Conservation (phyloP, 2,329 filamentous ascomycete genomes). For the Leptosphaerulina australis region DNA sequence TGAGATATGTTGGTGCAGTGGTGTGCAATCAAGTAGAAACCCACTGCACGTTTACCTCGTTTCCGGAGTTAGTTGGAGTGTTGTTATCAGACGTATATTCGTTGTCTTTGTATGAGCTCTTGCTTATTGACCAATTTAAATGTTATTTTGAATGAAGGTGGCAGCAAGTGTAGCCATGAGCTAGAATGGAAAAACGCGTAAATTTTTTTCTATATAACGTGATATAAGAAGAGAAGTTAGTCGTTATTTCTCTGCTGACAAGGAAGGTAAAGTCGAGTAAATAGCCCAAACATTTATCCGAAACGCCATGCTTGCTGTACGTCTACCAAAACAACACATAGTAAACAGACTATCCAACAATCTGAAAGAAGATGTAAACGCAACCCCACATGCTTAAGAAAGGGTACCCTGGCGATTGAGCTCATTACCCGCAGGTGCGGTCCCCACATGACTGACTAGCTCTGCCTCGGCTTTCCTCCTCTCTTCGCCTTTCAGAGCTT, state of each 20-base stretch:
- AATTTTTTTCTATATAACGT: background rate
- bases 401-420: constrained; percentile 37
- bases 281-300: background rate
- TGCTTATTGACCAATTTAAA: no score
- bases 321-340: no score
- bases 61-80: no score
- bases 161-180: no score
- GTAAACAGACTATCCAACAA: background rate
- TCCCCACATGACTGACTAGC: constrained; percentile 31
- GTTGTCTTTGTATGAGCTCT: no score
- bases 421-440: constrained; percentile 39
- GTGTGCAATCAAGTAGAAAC: no score
- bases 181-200: no score
- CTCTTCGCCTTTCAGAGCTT: constrained; percentile 28
- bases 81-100: no score
- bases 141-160: no score
- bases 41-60: no score
- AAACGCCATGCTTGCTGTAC: constrained; percentile 5
- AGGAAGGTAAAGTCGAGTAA: background rate
- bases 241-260: background rate
- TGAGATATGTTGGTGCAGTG: no score
- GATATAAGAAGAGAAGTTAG: background rate
- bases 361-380: background rate
- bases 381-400: constrained; percentile 19
- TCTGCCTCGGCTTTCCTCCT: constrained; percentile 22